A percentile compares a stretch with the other conserved stretches of the same genome.
Conservation (phyloP, 1,284 basidiomycete species). For the Tranzscheliella williamsii region DNA sequence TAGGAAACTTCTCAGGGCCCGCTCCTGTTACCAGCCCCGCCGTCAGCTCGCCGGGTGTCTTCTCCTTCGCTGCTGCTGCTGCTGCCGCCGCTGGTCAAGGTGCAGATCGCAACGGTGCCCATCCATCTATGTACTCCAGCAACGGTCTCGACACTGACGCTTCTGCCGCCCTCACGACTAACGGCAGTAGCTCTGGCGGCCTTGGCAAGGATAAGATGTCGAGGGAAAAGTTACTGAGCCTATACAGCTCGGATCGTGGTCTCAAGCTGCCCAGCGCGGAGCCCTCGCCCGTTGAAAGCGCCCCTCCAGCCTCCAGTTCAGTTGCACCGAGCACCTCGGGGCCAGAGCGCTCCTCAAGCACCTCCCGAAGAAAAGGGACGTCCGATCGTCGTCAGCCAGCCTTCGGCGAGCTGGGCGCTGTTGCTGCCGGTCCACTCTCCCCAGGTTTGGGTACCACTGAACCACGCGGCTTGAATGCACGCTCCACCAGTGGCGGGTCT, state of each 20-base stretch:
- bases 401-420: constrained; percentile 7
- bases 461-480: constrained; percentile 44
- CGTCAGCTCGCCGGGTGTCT: constrained; percentile 46
- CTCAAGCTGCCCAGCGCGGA: constrained; percentile 17
- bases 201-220: constrained; percentile 34
- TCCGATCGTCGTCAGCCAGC: constrained; percentile 25
- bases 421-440: constrained; percentile 17
- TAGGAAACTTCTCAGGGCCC: constrained; percentile 25
- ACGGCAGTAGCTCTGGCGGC: constrained; percentile 16
- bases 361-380: constrained; percentile 23
- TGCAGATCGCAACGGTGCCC: constrained; percentile 16
- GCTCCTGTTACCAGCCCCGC: constrained; percentile 26
- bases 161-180: constrained; percentile 13
- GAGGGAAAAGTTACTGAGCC: constrained; percentile 43
- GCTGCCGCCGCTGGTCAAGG: constrained; percentile 11
- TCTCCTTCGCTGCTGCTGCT: constrained; percentile 52
- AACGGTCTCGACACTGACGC: constrained; percentile 5
- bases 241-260: constrained; percentile 44
- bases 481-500: constrained; percentile 28
- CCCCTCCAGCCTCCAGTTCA: constrained; percentile 4
- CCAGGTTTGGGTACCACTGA: constrained; percentile 18
- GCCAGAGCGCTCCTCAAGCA: constrained; percentile 26
- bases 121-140: constrained; percentile 2
- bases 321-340: constrained; percentile 1
- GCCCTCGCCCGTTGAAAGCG: constrained; percentile 14